Evolutionary conservation across 257 asterid genomes (phyloP), one percentile per base, ranked within the genome.

Genomic region (Cinchona pubescens): DNA sequence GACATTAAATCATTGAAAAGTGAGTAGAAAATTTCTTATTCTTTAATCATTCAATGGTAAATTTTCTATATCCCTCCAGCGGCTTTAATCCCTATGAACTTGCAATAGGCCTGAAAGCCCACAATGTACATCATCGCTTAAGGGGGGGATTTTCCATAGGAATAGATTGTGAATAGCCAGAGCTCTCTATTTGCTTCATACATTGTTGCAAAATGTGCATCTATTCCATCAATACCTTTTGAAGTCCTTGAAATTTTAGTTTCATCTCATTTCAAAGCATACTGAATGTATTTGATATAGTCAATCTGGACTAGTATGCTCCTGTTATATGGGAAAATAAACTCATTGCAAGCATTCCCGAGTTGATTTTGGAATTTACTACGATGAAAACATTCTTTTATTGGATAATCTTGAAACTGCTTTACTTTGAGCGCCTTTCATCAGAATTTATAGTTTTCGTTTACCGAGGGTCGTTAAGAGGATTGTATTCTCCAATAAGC

Each of bases 11-110:
- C n/a, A n/a, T n/a, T n/a, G n/a, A n/a, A n/a, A n/a, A n/a, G 99
- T 95, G 60, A 83, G 99, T 87, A 43, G 5, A 9, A 67, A 21
- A 66, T 66, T 40, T 19, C 48, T 9, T 10, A 11, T 27, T 29
- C 12, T 67, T 35, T 19, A 21, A 16, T 45, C 37, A 51, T 70
- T 21, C 63, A 32, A 12, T 32, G 19, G 7, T 60, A 9, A 60
- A 29, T 59, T 27, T 29, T 49, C 43, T 56, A 21, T 48, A 19
- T 35, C n/a, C 35, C 23, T n/a, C n/a, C n/a, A n/a, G n/a, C n/a
- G n/a, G n/a, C n/a, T n/a, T n/a, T n/a, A n/a, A n/a, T n/a, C n/a
- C n/a, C n/a, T n/a, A n/a, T n/a, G n/a, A n/a, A n/a, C n/a, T n/a
- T n/a, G n/a, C n/a, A n/a, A n/a, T n/a, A n/a, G n/a, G n/a, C n/a